Conservation (phyloP, 495 filamentous ascomycete species). For the Penicillium turbatum region DNA sequence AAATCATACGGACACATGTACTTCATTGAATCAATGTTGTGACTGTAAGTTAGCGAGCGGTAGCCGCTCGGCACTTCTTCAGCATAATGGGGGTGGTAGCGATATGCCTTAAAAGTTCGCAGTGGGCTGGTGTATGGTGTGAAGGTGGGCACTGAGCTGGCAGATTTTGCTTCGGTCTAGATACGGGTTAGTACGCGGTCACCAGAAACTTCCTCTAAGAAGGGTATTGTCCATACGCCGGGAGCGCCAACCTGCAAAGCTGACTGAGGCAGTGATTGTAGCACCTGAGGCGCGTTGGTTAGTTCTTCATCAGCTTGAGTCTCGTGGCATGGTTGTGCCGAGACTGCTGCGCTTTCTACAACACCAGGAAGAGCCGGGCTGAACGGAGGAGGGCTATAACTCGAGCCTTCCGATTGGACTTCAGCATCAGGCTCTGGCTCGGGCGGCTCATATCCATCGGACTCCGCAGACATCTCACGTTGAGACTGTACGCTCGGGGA, state of each 20-base stretch:
- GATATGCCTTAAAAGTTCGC: conserved; percentile 77
- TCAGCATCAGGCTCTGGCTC: conserved; percentile 49
- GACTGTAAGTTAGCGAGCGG: conserved; percentile 88
- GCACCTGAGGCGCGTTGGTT: conserved; percentile 30
- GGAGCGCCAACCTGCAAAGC: conserved; percentile 30
- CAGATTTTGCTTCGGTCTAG: conserved; percentile 23
- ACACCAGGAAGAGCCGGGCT: conserved; percentile 30
- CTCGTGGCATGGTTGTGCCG: conserved; percentile 17
- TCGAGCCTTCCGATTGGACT: conserved; percentile 27
- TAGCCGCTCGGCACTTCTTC: conserved; percentile 68
- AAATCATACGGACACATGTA: conserved; percentile 72
- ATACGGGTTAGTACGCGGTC: conserved; percentile 18
- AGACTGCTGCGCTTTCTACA: conserved; percentile 17
- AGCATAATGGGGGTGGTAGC: conserved; percentile 75
- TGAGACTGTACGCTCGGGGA: conserved; percentile 11
- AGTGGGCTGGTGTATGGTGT: conserved; percentile 80
- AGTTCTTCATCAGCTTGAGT: conserved; percentile 28
- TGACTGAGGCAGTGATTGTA: conserved; percentile 14
- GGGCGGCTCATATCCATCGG: conserved; percentile 58
- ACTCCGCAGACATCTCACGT: conserved; percentile 33
- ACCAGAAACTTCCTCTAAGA: conserved; percentile 7
- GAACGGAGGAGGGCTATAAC: conserved; percentile 38
- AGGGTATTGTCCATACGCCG: conserved; percentile 35
- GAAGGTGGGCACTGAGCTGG: conserved; percentile 41
- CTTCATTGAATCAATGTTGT: conserved; percentile 70